Conservation (phyloP, 331 rosid species). For the Cucumis variabilis region DNA sequence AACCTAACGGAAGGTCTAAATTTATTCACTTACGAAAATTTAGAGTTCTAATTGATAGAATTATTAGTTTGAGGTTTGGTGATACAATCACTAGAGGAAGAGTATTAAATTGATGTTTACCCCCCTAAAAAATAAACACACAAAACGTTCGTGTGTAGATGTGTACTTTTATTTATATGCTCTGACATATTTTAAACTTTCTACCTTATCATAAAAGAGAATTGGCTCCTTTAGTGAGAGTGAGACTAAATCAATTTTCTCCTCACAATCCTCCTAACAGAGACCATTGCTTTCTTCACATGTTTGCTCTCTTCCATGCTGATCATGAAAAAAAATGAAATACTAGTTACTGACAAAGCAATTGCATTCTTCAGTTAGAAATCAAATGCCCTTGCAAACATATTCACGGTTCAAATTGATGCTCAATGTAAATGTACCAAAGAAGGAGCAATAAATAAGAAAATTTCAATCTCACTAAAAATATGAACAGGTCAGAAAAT, state of each 20-base stretch:
- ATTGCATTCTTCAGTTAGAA: conserved; percentile 11
- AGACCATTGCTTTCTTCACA: conserved; percentile 56
- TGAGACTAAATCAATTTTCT: conserved; percentile 77
- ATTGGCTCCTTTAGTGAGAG: conserved; percentile 90
- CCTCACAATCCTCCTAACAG: conserved; percentile 82
- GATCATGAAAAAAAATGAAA: conserved; percentile 30
- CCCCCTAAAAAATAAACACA: too few relatives aligned
- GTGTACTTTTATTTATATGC: not conserved
- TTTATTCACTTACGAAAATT: too few relatives aligned
- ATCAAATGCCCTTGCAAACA: conserved; percentile 18
- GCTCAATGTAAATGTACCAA: not conserved
- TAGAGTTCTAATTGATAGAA: too few relatives aligned
- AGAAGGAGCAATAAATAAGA: not conserved
- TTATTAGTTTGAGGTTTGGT: too few relatives aligned
- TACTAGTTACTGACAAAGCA: conserved; percentile 3
- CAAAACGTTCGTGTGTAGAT: not conserved
- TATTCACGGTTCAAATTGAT: not conserved
- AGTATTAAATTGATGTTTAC: too few relatives aligned
- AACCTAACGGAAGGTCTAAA: too few relatives aligned
- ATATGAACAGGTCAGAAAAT: not conserved
- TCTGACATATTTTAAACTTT: conserved; percentile 28
- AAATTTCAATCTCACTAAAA: not conserved
- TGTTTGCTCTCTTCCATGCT: conserved; percentile 47
- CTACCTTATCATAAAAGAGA: conserved; percentile 94
- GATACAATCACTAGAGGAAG: too few relatives aligned